Evolutionary conservation across 306 rosid species (phyloP), one percentile per base, ranked within the genome.

Genomic region (cucumber (Cucumis sativus)): DNA sequence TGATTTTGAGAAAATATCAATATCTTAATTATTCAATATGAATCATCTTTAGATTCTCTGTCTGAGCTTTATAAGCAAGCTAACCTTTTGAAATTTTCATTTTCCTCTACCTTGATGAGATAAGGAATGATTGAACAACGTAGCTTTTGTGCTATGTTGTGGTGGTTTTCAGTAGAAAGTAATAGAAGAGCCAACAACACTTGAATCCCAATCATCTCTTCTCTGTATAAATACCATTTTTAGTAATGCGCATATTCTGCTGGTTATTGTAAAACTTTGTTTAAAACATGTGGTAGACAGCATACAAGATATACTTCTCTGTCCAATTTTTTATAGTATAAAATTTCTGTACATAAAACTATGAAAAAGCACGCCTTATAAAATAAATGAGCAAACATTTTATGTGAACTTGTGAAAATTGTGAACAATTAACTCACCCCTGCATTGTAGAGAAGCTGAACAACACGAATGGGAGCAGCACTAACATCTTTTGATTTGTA

Each of bases 401-500:
- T 67, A 41, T 20, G 73, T 43, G 54, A 10, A 56, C 75, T 9
- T 45, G 33, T 43, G 67, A 18, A 58, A 70, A 66, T 61, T 55
- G 66, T 79, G 56, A 74, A 47, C 66, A 41, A 66, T 39, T 80
- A 39, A 77, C 96, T 91, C 86, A 94, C 97, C 93, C 98, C 96
- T 3, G 97, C 79, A 86, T 90, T 95, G 83, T 92, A 95, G 35
- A 95, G 80, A 82, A 95, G 99, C 71, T 85, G 92, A 67, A 92
- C 88, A 81, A 95, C 99, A 77, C 97, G 91, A 60, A 95, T 92
- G 78, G 97, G 99, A 59, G 99, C 96, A 70, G 92, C 89, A 74
- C 68, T 86, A 58, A 95, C 97, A 85, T 90, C 92, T 84, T 83
- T 66, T 70, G 97, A 92, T 85, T 95, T 95, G 93, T 90, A 95